A percentile compares a stretch with the other conserved stretches of the same genome.
Evolutionary conservation across 2,329 filamentous ascomycete genomes (phyloP).

Genomic region (Arthrobotrys pseudoclavata): DNA sequence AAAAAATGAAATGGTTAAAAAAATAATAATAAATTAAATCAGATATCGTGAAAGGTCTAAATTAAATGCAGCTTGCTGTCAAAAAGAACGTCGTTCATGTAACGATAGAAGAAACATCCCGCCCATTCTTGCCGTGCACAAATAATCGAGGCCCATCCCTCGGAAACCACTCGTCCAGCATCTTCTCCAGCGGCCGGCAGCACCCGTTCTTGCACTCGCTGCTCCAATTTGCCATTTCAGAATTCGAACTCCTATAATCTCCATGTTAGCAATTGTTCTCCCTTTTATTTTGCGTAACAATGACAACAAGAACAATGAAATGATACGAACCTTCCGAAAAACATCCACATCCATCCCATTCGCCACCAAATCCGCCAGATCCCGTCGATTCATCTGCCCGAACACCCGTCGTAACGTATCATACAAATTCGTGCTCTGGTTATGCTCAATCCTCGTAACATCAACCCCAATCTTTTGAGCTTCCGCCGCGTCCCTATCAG

Average conservation of each 20-base stretch:
- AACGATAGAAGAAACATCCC: conserved; percentile 12
- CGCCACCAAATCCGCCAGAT: conserved; percentile 88
- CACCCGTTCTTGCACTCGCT: conserved; percentile 52
- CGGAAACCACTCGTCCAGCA: conserved; percentile 49
- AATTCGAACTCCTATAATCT: conserved; percentile 54
- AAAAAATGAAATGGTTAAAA: neutral
- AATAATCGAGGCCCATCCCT: conserved; percentile 29
- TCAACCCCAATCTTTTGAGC: conserved; percentile 68
- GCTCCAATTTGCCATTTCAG: conserved; percentile 53
- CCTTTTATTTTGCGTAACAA: neutral
- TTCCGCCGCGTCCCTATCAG: conserved; percentile 76
- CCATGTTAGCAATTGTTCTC: neutral
- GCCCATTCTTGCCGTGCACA: conserved; percentile 44
- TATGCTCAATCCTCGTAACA: conserved; percentile 83
- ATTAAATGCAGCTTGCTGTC: neutral
- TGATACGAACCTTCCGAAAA: conserved; percentile 75
- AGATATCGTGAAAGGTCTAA: conserved; percentile 14
- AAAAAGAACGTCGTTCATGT: conserved; percentile 37
- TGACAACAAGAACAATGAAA: neutral
- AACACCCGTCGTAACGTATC: conserved; percentile 96
- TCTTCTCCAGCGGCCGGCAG: conserved; percentile 43
- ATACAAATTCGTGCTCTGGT: conserved; percentile 95
- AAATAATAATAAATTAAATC: neutral
- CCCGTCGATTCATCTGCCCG: conserved; percentile 90
- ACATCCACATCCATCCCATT: conserved; percentile 90